These are phyloP conservation scores for Venturia oleaginea DNA, from an alignment of 2,329 filamentous ascomycete species.

Conservation along the genomic window DNA sequence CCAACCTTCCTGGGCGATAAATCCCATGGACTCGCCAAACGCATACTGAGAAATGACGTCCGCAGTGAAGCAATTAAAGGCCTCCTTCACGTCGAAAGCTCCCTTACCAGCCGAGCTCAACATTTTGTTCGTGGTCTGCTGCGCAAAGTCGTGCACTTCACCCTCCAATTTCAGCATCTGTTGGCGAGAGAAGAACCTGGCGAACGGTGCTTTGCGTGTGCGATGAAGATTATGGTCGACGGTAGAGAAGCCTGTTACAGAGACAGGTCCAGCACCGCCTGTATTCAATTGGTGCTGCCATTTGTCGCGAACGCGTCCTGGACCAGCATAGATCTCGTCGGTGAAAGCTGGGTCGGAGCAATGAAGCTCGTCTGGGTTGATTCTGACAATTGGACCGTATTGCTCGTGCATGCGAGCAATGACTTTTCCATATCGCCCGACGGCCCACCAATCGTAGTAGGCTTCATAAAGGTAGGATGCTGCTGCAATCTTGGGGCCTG, in stretches of 20 bases:
- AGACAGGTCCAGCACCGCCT: conserved; percentile 1
- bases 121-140: conserved; percentile 10
- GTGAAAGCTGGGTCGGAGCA: conserved; percentile 21
- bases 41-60: conserved; percentile 22
- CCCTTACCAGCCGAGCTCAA: neutral
- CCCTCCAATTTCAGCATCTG: conserved; percentile 14
- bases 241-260: conserved; percentile 9
- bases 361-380: conserved; percentile 20
- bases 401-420: conserved; percentile 12
- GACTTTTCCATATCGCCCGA: conserved; percentile 8
- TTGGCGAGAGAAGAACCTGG: conserved; percentile 17
- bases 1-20: conserved; percentile 19
- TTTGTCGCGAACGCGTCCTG: conserved; percentile 12
- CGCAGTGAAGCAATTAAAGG: conserved; percentile 19
- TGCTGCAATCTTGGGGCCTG: conserved; percentile 13
- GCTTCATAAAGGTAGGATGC: conserved; percentile 13
- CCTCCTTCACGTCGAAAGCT: conserved; percentile 12
- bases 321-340: conserved; percentile 12
- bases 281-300: conserved; percentile 14
- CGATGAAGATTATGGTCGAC: conserved; percentile 12
- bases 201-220: conserved; percentile 14
- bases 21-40: conserved; percentile 18
- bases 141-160: conserved; percentile 15
- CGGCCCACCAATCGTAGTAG: conserved; percentile 12
- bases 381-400: conserved; percentile 18